Percentiles rank a stretch among this genome's conserved stretches.
phyloP scores from a whole-genome alignment of 169 alveolate species.

The Eimeria zaria region DNA sequence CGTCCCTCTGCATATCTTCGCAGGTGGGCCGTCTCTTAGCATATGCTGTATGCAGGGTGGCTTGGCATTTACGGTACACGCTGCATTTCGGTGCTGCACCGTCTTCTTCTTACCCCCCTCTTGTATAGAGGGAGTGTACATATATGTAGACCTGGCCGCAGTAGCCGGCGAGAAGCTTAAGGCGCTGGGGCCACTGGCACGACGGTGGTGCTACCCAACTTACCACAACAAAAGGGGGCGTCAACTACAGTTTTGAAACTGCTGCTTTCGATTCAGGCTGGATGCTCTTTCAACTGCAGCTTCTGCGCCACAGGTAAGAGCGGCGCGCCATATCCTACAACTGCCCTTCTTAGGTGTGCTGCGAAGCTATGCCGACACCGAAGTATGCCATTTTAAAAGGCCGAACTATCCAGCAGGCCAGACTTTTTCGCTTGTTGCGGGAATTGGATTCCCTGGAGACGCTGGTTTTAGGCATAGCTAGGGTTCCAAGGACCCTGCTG shows the following conservation, averaged over 20 bases:
- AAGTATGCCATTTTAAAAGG: background rate
- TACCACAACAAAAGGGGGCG: background rate
- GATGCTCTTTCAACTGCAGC: slow-evolving; percentile 93
- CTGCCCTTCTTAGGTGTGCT: background rate
- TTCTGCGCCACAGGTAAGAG: slow-evolving; percentile 92
- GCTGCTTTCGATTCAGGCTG: slow-evolving; percentile 86
- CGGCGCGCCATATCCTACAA: background rate
- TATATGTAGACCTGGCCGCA: background rate
- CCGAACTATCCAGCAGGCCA: background rate
- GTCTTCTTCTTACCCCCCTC: background rate
- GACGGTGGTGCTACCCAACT: background rate
- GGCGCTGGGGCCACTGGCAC: background rate
- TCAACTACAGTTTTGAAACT: background rate
- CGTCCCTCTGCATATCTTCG: slow-evolving; percentile 92
- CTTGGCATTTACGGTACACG: background rate
- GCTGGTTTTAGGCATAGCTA: background rate
- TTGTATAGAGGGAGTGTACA: background rate
- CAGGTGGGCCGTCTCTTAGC: slow-evolving; percentile 86
- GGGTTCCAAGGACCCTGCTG: background rate
- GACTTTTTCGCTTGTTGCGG: background rate
- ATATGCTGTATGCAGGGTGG: background rate
- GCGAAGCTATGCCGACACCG: background rate
- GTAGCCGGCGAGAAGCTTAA: background rate
- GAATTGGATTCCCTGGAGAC: background rate
- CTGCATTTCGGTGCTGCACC: background rate